These are phyloP conservation scores for Botrytis elliptica DNA, from an alignment of 2,329 filamentous ascomycete genomes.

Conservation along the genomic window DNA sequence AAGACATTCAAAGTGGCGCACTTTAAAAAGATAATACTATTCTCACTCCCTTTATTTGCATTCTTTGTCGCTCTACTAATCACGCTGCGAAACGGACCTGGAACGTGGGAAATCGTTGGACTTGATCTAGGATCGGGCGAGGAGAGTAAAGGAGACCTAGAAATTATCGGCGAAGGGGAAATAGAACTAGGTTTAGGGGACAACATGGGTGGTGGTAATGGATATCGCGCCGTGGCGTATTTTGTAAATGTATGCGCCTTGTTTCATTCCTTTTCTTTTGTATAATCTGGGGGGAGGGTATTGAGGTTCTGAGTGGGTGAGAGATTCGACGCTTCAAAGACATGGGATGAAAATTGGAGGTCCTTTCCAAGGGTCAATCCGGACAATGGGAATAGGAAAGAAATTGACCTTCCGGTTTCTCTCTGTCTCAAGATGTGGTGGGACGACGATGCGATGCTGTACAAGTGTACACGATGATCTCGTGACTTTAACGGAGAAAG, in stretches of 20 bases:
- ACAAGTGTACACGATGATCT: slow-evolving; percentile 13
- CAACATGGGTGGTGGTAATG: slow-evolving; percentile 33
- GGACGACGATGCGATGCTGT: not conserved
- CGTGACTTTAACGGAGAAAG: not conserved
- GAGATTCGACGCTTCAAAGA: no score
- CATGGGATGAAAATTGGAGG: not conserved
- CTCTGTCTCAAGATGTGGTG: not conserved
- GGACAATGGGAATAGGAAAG: no score
- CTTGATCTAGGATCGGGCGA: not conserved
- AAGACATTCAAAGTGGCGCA: slow-evolving; percentile 30
- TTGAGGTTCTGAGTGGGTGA: not conserved
- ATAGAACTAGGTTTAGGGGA: not conserved
- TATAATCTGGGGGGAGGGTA: not conserved
- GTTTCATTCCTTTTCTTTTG: slow-evolving; percentile 52
- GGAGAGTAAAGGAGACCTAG: not conserved
- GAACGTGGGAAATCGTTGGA: not conserved
- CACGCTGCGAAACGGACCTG: slow-evolving; percentile 24
- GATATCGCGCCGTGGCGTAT: slow-evolving; percentile 68
- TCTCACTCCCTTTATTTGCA: slow-evolving; percentile 26
- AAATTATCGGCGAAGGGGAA: not conserved
- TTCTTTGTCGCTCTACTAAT: slow-evolving; percentile 28
- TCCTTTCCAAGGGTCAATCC: not conserved
- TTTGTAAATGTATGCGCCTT: slow-evolving; percentile 20
- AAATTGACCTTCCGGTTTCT: not conserved
- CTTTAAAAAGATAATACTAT: slow-evolving; percentile 25